Evolutionary conservation across 371 early-diverging fungal species (phyloP).

Genomic region (Capillidium heterosporum): DNA sequence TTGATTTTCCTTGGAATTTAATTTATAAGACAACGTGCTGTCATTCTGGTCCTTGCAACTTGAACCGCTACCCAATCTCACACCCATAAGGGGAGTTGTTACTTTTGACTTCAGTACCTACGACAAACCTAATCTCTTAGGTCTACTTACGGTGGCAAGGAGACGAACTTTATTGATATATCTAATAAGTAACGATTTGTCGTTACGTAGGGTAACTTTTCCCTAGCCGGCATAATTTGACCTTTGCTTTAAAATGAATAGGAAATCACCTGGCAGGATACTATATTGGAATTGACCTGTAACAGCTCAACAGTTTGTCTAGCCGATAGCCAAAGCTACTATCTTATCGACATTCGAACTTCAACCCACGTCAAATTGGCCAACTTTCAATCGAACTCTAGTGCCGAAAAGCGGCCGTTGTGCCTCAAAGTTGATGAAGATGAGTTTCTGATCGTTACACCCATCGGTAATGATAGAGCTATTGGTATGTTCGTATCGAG

Average conservation of each 20-base stretch:
- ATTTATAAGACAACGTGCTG: too few species aligned
- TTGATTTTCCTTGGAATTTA: too few species aligned
- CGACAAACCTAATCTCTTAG: too few species aligned
- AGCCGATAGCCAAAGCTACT: not conserved
- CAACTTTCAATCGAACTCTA: not conserved
- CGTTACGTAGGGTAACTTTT: too few species aligned
- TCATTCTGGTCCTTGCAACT: too few species aligned
- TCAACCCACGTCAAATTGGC: not conserved
- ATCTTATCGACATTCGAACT: not conserved
- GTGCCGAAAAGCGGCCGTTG: not conserved
- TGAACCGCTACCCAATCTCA: too few species aligned
- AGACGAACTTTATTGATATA: not conserved
- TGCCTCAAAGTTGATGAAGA: not conserved
- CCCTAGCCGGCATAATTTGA: too few species aligned
- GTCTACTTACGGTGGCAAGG: not conserved
- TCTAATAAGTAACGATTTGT: not conserved
- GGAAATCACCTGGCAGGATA: not conserved
- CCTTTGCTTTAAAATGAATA: too few species aligned
- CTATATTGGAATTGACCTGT: not conserved
- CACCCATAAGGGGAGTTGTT: too few species aligned
- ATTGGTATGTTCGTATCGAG: conserved; percentile 58
- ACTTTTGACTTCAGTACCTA: too few species aligned
- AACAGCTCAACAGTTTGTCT: not conserved
- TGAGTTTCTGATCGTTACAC: not conserved
- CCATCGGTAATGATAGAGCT: conserved; percentile 9